Evolutionary conservation across 2,329 filamentous ascomycete genomes (phyloP).

Genomic region (Ophiostoma perfectum): DNA sequence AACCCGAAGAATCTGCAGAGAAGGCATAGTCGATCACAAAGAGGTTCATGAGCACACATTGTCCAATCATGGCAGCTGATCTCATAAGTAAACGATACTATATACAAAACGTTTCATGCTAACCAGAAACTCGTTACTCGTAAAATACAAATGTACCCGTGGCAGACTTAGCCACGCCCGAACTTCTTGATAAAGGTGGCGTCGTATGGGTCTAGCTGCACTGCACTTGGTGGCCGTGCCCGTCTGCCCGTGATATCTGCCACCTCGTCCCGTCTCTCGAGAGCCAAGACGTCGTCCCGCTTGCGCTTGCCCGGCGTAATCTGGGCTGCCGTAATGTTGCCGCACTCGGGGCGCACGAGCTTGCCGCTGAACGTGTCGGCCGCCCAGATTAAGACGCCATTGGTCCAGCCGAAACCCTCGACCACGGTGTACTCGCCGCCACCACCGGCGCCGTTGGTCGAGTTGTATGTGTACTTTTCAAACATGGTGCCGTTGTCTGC

Average conservation of each 20-base stretch:
- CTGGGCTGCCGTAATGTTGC: slow-evolving; percentile 42
- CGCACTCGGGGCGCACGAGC: slow-evolving; percentile 52
- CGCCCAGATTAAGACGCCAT: slow-evolving; percentile 62
- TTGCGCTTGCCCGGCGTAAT: slow-evolving; percentile 32
- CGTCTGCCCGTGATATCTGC: slow-evolving; percentile 11
- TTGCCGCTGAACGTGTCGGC: slow-evolving; percentile 56
- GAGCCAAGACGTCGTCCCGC: slow-evolving; percentile 14
- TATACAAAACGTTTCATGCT: background rate
- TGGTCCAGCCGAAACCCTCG: slow-evolving; percentile 66
- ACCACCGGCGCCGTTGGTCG: slow-evolving; percentile 55
- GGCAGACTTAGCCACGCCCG: slow-evolving; percentile 27
- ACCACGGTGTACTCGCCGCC: slow-evolving; percentile 66
- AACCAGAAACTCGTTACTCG: background rate
- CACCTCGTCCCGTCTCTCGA: slow-evolving; percentile 4
- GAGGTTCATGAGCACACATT: background rate
- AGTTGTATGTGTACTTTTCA: slow-evolving; percentile 61
- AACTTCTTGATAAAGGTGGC: slow-evolving; percentile 47
- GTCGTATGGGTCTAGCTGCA: slow-evolving; percentile 45
- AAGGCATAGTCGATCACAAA: background rate
- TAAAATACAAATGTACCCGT: too few relatives aligned
- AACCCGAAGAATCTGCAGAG: background rate
- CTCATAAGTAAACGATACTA: background rate
- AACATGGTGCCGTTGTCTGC: slow-evolving; percentile 57
- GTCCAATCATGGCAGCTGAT: background rate
- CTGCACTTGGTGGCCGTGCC: slow-evolving; percentile 35